A percentile compares a stretch with the other conserved stretches of the same genome.
These are phyloP conservation scores for Anastatica hierochuntica DNA, from an alignment of 345 rosid species.

Conservation along the genomic window DNA sequence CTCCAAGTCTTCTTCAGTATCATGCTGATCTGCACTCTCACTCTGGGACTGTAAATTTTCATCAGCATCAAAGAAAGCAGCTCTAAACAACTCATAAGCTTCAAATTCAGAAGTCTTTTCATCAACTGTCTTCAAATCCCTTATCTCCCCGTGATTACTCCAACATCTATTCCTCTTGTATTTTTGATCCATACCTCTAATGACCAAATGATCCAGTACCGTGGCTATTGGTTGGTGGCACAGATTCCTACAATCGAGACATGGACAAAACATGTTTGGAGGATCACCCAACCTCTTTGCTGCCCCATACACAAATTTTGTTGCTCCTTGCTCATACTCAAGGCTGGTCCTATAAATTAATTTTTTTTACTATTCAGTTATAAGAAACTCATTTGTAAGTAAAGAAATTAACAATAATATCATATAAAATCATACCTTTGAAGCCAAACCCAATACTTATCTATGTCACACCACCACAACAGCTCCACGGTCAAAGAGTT, in stretches of 20 bases:
- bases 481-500: background rate
- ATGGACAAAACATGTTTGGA: background rate
- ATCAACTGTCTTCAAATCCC: background rate
- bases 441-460: background rate
- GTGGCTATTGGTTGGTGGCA: background rate
- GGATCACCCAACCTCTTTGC: background rate
- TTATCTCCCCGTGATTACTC: background rate
- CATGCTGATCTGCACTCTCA: background rate
- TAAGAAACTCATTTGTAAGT: background rate
- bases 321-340: background rate
- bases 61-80: background rate
- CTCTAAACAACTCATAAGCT: background rate
- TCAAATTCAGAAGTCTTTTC: background rate
- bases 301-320: background rate
- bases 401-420: background rate
- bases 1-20: background rate
- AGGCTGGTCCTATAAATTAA: background rate
- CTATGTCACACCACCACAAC: background rate
- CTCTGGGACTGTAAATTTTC: background rate
- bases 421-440: background rate
- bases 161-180: background rate
- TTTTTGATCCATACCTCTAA: background rate
- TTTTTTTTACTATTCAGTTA: too few relatives aligned
- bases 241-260: background rate
- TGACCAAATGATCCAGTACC: too few relatives aligned